Base-by-base conservation (phyloP, 441 rosid species). In the Hura crepitans region DNA sequence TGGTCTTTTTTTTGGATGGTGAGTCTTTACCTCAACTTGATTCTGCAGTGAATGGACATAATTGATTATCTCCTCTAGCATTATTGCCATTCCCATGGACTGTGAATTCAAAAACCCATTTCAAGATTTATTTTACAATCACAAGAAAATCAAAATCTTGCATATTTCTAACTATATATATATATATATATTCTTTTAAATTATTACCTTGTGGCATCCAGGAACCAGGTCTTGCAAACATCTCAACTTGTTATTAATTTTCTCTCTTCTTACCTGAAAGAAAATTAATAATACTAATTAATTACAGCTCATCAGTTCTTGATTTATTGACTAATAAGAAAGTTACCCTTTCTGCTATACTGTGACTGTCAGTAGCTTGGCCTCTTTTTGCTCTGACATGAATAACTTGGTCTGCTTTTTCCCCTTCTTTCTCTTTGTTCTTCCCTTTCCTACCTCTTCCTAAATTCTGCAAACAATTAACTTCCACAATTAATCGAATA, bases 21-120 rank as follows among this genome's bases (percentile, higher is more conserved):
- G 3, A 23, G 54, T n/a, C 42, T 49, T 70, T 69, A 86, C 91
- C 87, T 86, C 91, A 59, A 86, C 86, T 75, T 86, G 91, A 69
- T 86, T 86, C 75, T 86, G 87, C 74, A 86, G 75, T 22, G 91
- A 85, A 72, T 80, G 85, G 15, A 86, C 86, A 76, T 86, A 86
- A 66, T 83, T 86, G 74, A 86, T 86, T 42, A 87, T 87, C 77
- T 85, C 89, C 37, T 87, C 91, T 27, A 87, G 68, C 87, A 84
- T 85, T 53, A 83, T 84, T 35, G 91, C 87, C 89, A 87, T 85
- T 28, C 91, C 91, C 89, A 85, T 85, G 31, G 87, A 80, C 91
- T 87, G 83, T 23, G 33, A 66, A 66, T 69, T 45, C 68, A 81
- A 17, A 70, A 45, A 63, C 35, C 55, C 66, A 64, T 65, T 22